A percentile compares a stretch with the other conserved stretches of the same genome.
These are phyloP conservation scores for Fonsecaea erecta DNA, from an alignment of 2,329 filamentous ascomycete genomes.

Conservation along the genomic window DNA sequence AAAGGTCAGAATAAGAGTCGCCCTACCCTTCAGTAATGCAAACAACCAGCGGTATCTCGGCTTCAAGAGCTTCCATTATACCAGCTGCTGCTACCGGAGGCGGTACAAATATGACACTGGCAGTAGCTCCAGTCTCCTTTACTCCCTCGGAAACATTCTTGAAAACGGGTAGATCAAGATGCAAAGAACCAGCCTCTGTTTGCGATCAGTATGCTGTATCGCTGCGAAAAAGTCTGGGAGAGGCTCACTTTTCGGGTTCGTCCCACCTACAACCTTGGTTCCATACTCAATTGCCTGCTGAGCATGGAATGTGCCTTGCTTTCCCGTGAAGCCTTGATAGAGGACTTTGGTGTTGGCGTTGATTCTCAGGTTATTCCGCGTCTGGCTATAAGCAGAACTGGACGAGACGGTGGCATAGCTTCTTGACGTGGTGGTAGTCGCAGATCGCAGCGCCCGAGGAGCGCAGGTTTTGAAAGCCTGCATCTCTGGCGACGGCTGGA, in stretches of 20 bases:
- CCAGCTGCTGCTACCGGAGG: slow-evolving; percentile 88
- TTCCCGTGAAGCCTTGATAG: slow-evolving; percentile 71
- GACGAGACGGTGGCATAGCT: slow-evolving; percentile 73
- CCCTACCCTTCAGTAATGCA: slow-evolving; percentile 58
- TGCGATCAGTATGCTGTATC: slow-evolving; percentile 12
- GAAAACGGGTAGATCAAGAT: slow-evolving; percentile 93
- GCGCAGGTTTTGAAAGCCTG: slow-evolving; percentile 79
- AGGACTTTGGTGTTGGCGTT: slow-evolving; percentile 91
- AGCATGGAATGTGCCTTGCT: slow-evolving; percentile 73
- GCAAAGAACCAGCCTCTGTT: slow-evolving; percentile 71
- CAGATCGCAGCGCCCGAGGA: slow-evolving; percentile 69
- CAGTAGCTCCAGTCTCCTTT: slow-evolving; percentile 86
- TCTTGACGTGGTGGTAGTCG: slow-evolving; percentile 59
- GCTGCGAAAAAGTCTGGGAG: background rate
- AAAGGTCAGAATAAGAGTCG: background rate
- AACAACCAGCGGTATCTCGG: slow-evolving; percentile 92
- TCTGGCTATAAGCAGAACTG: slow-evolving; percentile 63
- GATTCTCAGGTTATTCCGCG: slow-evolving; percentile 86
- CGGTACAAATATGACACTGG: slow-evolving; percentile 91
- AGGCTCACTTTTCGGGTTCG: slow-evolving; percentile 86
- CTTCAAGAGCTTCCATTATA: slow-evolving; percentile 94
- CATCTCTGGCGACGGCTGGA: slow-evolving; percentile 59
- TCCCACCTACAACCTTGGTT: slow-evolving; percentile 96
- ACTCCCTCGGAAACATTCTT: slow-evolving; percentile 84
- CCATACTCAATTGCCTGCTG: slow-evolving; percentile 98